A percentile compares a stretch with the other conserved stretches of the same genome.
Evolutionary conservation across 164 flowering plant genomes (phyloP).

Genomic region (Magnolia changhungtana): DNA sequence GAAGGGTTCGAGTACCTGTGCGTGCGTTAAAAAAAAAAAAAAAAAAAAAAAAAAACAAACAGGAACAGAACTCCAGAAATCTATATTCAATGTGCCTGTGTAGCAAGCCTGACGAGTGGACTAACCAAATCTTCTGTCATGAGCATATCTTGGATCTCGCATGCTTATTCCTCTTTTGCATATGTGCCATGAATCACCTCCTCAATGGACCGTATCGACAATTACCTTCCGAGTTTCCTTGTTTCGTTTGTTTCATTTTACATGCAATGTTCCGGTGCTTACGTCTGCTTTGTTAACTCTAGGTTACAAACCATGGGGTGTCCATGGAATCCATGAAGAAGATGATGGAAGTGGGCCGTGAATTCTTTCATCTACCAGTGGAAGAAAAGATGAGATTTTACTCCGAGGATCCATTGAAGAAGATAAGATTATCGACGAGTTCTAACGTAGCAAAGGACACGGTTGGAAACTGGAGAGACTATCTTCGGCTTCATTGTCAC

Average conservation of each 20-base stretch:
- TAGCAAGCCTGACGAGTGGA: not conserved
- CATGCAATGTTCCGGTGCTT: not conserved
- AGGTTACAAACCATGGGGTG: conserved; percentile 83
- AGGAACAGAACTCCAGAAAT: too few relatives aligned
- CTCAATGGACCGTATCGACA: not conserved
- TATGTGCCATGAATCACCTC: too few relatives aligned
- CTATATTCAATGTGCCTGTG: too few relatives aligned
- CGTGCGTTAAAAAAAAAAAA: too few relatives aligned
- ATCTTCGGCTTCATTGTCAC: conserved; percentile 74
- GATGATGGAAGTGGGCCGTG: conserved; percentile 40
- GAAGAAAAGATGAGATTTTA: conserved; percentile 72
- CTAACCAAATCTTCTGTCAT: not conserved
- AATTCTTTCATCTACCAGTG: conserved; percentile 57
- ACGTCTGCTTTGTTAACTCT: not conserved
- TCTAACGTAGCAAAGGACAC: conserved; percentile 64
- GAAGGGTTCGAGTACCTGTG: too few relatives aligned
- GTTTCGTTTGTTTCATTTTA: not conserved
- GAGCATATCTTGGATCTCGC: not conserved
- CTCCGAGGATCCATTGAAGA: conserved; percentile 45
- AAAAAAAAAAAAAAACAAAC: too few relatives aligned
- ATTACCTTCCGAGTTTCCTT: not conserved
- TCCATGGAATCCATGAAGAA: conserved; percentile 27
- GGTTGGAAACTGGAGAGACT: conserved; percentile 85
- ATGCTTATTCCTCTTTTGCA: too few relatives aligned
- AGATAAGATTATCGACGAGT: conserved; percentile 71